Base-by-base conservation (phyloP, 352 stramenopile genomes). In the Phytopythium oedochilum region DNA sequence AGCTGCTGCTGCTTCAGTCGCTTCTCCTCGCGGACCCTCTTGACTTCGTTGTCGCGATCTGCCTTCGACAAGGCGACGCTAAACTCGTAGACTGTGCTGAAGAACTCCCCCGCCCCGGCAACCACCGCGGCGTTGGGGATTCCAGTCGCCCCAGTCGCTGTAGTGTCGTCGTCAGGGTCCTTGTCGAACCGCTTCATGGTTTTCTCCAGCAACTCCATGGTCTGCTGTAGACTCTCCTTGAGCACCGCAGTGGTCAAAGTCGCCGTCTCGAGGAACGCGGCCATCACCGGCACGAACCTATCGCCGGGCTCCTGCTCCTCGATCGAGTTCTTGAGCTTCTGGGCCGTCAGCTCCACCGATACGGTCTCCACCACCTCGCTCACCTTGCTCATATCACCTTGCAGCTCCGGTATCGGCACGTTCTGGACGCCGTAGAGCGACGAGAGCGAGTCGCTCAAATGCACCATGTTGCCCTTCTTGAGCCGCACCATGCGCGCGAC, bases 351-450 rank as follows among this genome's bases (percentile, higher is more conserved):
- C 40, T 92, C 81, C 8, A 69, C 81, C 12, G 73, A 73, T 14
- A 92, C 71, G 43, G 66, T 81, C 31, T 89, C 78, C 0, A 73
- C 73, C 28, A 87, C 65, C 31, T 92, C 81, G 1, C 57, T 72
- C 36, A 92, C 68, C 48, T 78, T 72, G 52, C 57, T 61, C 81
- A 92, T 89, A 36, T 92, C 81, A 1, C 66, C 73, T 7, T 78
- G 78, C n/a, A 92, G 57, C 55, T 92, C 82, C 0, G 78, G 68
- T 23, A 92, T 92, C 2, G 78, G 66, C 20, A 92, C 87, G 52
- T 78, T 92, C 48, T 92, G 82, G 6, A 92, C 78, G 10, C 88
- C 77, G 34, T 89, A 89, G 11, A 92, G 57, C 11, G 78, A 88
- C 10, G 71, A 55, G 20, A 92, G 65, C 9, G 78, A 76, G 45